Conservation (phyloP, 768 basidiomycete genomes). For the Filobasidium wieringae region DNA sequence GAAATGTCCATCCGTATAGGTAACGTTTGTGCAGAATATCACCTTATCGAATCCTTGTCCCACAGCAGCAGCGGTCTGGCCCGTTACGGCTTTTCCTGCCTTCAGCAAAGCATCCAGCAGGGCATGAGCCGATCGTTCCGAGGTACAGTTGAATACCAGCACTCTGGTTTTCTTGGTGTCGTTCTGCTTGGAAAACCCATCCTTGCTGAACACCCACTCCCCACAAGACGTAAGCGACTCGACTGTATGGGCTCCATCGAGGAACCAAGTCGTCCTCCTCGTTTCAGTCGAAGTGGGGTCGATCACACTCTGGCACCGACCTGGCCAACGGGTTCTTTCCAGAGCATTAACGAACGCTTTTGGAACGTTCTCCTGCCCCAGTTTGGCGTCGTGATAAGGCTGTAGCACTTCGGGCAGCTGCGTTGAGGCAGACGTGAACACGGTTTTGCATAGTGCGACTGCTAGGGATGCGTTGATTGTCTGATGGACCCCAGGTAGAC, state of each 20-base stretch:
- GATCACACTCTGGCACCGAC: slow-evolving; percentile 72
- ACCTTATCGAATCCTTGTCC: slow-evolving; percentile 56
- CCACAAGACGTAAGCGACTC: slow-evolving; percentile 81
- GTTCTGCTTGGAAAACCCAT: slow-evolving; percentile 14
- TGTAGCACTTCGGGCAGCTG: slow-evolving; percentile 24
- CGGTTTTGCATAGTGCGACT: slow-evolving; percentile 55
- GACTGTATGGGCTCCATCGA: slow-evolving; percentile 90
- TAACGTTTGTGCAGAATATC: slow-evolving; percentile 93
- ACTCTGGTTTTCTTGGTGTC: slow-evolving; percentile 43
- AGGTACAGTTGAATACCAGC: slow-evolving; percentile 90
- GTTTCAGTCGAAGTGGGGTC: slow-evolving; percentile 45
- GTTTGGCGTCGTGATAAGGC: slow-evolving; percentile 3
- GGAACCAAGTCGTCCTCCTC: slow-evolving; percentile 59
- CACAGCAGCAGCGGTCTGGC: slow-evolving; percentile 14
- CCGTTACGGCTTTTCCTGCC: slow-evolving; percentile 40
- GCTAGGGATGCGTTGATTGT: slow-evolving; percentile 77
- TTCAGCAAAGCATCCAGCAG: slow-evolving; percentile 56
- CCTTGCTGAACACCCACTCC: slow-evolving; percentile 69
- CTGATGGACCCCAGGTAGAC: slow-evolving; percentile 78
- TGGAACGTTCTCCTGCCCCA: slow-evolving; percentile 41
- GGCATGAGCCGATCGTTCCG: slow-evolving; percentile 63
- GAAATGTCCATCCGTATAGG: slow-evolving; percentile 74
- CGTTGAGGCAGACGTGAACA: slow-evolving; percentile 46
- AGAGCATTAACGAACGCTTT: slow-evolving; percentile 53
- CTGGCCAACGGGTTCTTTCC: slow-evolving; percentile 71